phyloP scores from a whole-genome alignment of 805 yeast genomes.

The Kregervanrija fluxuum region DNA sequence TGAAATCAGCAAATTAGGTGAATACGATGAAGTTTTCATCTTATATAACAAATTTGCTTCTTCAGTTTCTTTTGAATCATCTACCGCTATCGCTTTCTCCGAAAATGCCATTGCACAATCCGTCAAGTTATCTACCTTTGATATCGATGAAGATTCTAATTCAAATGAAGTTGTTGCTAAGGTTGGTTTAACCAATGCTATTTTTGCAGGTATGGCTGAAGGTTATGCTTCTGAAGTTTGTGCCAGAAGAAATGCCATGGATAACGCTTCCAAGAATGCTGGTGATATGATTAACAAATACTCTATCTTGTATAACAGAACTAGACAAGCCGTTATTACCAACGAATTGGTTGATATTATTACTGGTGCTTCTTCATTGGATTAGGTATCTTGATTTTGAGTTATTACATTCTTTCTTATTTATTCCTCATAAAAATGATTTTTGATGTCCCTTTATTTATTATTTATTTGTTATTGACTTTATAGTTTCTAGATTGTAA shows the following conservation, averaged over 20 bases:
- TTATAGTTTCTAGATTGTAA: no score
- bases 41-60: constrained; percentile 82
- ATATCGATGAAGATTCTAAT: constrained; percentile 61
- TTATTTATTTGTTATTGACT: no score
- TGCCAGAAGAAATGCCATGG: constrained; percentile 99
- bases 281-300: constrained; percentile 96
- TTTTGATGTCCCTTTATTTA: no score
- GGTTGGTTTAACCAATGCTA: constrained; percentile 83
- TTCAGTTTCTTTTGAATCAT: constrained; percentile 87
- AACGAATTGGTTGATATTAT: constrained; percentile 99
- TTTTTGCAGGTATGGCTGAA: constrained; percentile 89
- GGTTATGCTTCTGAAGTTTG: constrained; percentile 97
- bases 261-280: constrained; percentile 98
- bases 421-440: no score
- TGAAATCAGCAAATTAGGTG: constrained; percentile 62
- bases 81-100: constrained; percentile 57
- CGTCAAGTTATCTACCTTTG: constrained; percentile 78
- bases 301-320: constrained; percentile 98
- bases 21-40: constrained; percentile 73
- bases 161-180: constrained; percentile 68
- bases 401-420: no score
- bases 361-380: constrained; percentile 99
- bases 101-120: constrained; percentile 71
- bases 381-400: constrained; percentile 34
- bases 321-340: constrained; percentile 98